Evolutionary conservation across 169 alveolate species (phyloP), one percentile per base, ranked within the genome.

Genomic region (Babesia divergens): DNA sequence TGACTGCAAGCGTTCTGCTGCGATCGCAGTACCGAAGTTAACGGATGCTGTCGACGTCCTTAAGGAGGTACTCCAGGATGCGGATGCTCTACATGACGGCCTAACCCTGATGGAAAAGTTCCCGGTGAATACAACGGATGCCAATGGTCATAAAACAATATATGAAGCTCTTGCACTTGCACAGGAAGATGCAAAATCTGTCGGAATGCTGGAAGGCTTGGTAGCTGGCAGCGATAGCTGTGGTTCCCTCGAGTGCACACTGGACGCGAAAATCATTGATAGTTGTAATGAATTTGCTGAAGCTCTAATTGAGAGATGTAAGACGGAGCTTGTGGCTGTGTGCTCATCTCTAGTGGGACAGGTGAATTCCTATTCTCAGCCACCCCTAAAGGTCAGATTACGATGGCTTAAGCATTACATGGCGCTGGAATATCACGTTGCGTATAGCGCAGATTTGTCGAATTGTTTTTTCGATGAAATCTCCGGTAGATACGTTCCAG

Each of bases 221-320:
- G 60, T 75, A n/a, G 28, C 35, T 0, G 18, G 20, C 18, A 49
- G 35, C 16, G 47, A 42, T 3, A 26, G 24, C 13, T 11, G 5
- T 1, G 55, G 69, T 16, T 44, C 72, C 4, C 35, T 62, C 31
- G 65, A 60, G 46, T 28, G 29, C 24, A 46, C 52, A 6, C 47
- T 46, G 31, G 81, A 68, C 32, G 22, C 59, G 6, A 32, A 29
- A 24, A 50, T 59, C 8, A 49, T 77, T 7, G 34, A 7, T 29
- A 56, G 65, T n/a, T 77, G 86, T 35, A 52, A 64, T 24, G 69
- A 52, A n/a, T 64, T 50, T 18, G 86, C 86, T 18, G 70, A 77
- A 22, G 26, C 52, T 0, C 38, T 77, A 2, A 60, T 77, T 8
- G 59, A 35, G 16, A 50, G 47, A 5, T 52, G 50, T 28, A 24